Base-by-base conservation (phyloP, 2,329 filamentous ascomycete species). In the Ceratocystis huliohia region DNA sequence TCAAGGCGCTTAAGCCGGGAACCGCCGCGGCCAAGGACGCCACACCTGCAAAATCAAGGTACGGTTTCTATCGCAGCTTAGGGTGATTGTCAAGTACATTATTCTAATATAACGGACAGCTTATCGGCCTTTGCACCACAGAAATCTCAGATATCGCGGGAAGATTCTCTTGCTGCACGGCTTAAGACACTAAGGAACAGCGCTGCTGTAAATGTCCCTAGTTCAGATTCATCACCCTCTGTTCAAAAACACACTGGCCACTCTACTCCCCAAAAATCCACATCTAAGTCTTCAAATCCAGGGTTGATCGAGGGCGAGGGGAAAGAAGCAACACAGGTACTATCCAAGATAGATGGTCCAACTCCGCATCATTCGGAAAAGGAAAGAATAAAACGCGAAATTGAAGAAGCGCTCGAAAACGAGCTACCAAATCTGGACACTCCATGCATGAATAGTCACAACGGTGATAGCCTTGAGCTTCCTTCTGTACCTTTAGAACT, bases 91-190 rank as follows among this genome's bases (percentile, higher is more conserved):
- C 56, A n/a, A 13, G 33, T 59, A 59, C 56, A n/a, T 59, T 30
- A 59, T 59, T 59, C 56, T 59, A 37, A 59, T 30, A 33, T 37
- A n/a, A 59, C 33, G 15, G 8, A 33, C 13, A 61, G 10, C 37
- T 20, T 57, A 61, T 65, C 59, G 66, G 41, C 20, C 65, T 69
- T 57, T 69, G 46, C 50, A 70, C 70, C 70, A 50, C 65, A 70
- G 63, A 70, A 70, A 61, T 69, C 72, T 69, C 73, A 66, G 37
- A 71, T 74, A 1, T 79, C 80, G 0, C 76, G 76, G 50, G 81
- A 83, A 69, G 81, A 84, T 71, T 75, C 77, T 7, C 75, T 85
- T 7, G 75, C 81, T 1, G 78, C 78, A 1, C 77, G 82, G 25
- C 75, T 85, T 57, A 81, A 80, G 69, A 78, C 75, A 5, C 74